A percentile compares a stretch with the other conserved stretches of the same genome.
Evolutionary conservation across 2,329 filamentous ascomycete species (phyloP).

Genomic region (Remersonia thermophila): DNA sequence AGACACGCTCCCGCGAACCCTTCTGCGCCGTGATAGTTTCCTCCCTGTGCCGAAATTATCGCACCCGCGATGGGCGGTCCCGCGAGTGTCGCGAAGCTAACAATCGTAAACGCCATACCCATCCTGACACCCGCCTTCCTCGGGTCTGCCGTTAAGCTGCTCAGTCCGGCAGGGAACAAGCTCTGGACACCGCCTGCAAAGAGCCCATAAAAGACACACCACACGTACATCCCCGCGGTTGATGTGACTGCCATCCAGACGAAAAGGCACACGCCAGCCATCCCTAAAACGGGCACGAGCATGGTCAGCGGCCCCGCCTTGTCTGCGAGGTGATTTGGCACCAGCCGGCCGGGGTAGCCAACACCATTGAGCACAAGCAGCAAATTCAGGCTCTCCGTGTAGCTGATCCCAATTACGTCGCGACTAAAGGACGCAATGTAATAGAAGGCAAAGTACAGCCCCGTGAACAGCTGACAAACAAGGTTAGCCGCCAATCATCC

Average conservation of each 20-base stretch:
- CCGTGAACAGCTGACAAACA: constrained; percentile 38
- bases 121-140: constrained; percentile 41
- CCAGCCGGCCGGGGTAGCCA: constrained; percentile 43
- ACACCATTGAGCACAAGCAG: constrained; percentile 54
- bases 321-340: constrained; percentile 49
- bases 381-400: constrained; percentile 43
- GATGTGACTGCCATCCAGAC: constrained; percentile 46
- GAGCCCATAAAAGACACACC: constrained; percentile 52
- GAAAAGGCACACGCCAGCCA: constrained; percentile 33
- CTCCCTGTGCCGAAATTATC: constrained; percentile 30
- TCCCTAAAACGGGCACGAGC: constrained; percentile 35
- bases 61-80: constrained; percentile 41
- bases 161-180: constrained; percentile 51
- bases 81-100: constrained; percentile 39
- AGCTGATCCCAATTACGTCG: constrained; percentile 30
- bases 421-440: constrained; percentile 42
- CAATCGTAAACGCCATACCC: constrained; percentile 46
- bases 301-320: constrained; percentile 46
- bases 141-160: constrained; percentile 40
- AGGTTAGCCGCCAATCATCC: too few species aligned
- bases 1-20: constrained; percentile 33
- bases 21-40: constrained; percentile 36
- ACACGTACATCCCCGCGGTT: constrained; percentile 43
- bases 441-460: constrained; percentile 46
- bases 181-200: constrained; percentile 51